Conservation (phyloP, 768 basidiomycete species). For the Podaxis mareebaensis region DNA sequence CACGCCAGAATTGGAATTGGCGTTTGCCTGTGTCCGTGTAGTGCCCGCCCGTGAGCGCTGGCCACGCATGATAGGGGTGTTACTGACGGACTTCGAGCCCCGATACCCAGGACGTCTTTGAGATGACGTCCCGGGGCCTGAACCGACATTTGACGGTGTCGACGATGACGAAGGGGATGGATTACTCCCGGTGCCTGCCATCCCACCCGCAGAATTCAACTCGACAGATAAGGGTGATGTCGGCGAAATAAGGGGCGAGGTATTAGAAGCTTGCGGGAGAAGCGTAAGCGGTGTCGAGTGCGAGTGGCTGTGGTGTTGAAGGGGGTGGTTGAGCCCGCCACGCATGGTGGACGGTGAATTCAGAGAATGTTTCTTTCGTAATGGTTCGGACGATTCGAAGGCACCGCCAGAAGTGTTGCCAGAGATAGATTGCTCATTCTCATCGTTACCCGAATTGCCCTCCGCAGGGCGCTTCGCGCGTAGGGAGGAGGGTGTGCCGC, state of each 20-base stretch:
- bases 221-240: slow-evolving; percentile 3
- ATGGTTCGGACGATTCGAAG: slow-evolving; percentile 9
- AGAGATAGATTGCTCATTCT: not conserved
- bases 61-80: slow-evolving; percentile 10
- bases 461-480: slow-evolving; percentile 7
- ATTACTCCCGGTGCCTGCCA: not conserved
- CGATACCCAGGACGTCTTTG: slow-evolving; percentile 1
- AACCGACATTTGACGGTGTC: not conserved
- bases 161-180: not conserved
- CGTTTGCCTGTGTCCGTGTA: not conserved
- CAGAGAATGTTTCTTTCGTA: slow-evolving; percentile 6
- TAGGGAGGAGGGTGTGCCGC: not conserved
- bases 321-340: not conserved
- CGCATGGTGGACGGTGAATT: not conserved
- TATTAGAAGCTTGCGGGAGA: not conserved
- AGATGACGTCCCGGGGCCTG: not conserved
- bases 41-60: slow-evolving; percentile 1
- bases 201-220: not conserved
- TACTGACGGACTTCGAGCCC: slow-evolving; percentile 11
- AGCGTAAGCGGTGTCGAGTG: slow-evolving; percentile 3
- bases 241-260: slow-evolving; percentile 9
- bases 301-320: not conserved
- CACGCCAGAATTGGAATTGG: not conserved
- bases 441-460: not conserved
- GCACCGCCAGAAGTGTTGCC: not conserved